Percentiles rank a stretch among this genome's conserved stretches.
phyloP scores from a whole-genome alignment of 2,329 filamentous ascomycete species.

The Calonectria pseudoreteaudii region DNA sequence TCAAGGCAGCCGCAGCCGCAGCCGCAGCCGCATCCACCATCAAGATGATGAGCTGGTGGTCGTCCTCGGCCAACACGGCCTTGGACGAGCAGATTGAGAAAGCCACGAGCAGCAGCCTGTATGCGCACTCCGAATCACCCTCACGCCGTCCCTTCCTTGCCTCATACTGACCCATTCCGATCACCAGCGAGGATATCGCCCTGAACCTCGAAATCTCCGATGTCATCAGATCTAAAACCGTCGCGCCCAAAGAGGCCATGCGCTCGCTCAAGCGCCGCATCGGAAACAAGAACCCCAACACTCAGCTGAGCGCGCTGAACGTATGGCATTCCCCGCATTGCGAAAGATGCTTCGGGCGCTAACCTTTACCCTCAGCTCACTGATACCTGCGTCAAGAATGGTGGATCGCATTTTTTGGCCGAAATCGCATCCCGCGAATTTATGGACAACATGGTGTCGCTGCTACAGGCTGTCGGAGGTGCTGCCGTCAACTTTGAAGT shows the following conservation, averaged over 20 bases:
- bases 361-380: constrained; percentile 71
- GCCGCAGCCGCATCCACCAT: constrained; percentile 15
- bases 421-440: constrained; percentile 98
- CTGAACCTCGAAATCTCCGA: constrained; percentile 99
- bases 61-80: constrained; percentile 87
- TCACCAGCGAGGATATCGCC: constrained; percentile 87
- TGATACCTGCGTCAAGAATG: constrained; percentile 99
- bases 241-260: constrained; percentile 98
- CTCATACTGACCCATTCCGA: constrained; percentile 22
- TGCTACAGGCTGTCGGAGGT: constrained; percentile 83
- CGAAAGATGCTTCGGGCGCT: constrained; percentile 20
- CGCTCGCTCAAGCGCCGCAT: constrained; percentile 93
- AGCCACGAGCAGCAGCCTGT: constrained; percentile 95
- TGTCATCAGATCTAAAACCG: constrained; percentile 95
- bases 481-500: constrained; percentile 87
- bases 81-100: constrained; percentile 97
- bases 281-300: constrained; percentile 97
- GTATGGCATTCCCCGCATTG: constrained; percentile 58
- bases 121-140: constrained; percentile 39
- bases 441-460: constrained; percentile 94
- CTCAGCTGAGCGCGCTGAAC: constrained; percentile 93
- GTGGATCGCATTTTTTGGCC: constrained; percentile 91
- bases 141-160: constrained; percentile 23
- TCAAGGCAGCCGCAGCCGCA: constrained; percentile 10
- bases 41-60: constrained; percentile 93